Percentiles rank a stretch among this genome's conserved stretches.
phyloP scores from a whole-genome alignment of 2,329 filamentous ascomycete species.

The Penicillium sp. region DNA sequence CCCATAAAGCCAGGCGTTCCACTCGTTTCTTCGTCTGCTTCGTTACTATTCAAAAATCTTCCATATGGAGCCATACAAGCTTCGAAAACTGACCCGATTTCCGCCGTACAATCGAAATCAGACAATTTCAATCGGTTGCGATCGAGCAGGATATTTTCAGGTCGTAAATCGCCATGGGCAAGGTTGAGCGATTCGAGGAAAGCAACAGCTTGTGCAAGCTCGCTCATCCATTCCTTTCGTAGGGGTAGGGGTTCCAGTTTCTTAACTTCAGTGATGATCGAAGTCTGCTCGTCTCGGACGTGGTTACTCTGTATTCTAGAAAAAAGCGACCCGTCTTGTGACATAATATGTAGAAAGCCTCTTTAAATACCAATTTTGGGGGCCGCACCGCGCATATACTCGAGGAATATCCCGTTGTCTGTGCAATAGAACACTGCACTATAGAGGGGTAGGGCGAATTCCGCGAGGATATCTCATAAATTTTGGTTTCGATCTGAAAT shows the following conservation, averaged over 20 bases:
- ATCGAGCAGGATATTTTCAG: conserved; percentile 34
- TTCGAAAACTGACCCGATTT: conserved; percentile 28
- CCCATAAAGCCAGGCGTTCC: conserved; percentile 26
- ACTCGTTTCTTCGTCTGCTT: conserved; percentile 18
- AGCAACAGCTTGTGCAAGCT: conserved; percentile 32
- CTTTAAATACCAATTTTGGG: background rate
- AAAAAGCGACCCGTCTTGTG: conserved; percentile 23
- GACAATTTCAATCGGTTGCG: conserved; percentile 28
- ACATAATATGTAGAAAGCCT: conserved; percentile 13
- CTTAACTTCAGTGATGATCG: conserved; percentile 27
- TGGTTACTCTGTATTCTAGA: conserved; percentile 28
- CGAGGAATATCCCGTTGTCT: conserved; percentile 28
- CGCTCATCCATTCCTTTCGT: conserved; percentile 34
- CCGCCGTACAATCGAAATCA: conserved; percentile 31
- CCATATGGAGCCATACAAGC: conserved; percentile 27
- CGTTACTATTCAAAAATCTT: conserved; percentile 24
- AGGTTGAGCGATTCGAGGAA: conserved; percentile 36
- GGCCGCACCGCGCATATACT: conserved; percentile 30
- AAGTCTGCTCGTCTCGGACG: conserved; percentile 20
- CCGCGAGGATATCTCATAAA: conserved; percentile 24
- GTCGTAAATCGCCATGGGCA: conserved; percentile 33
- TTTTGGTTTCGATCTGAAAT: conserved; percentile 27
- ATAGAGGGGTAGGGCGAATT: conserved; percentile 24
- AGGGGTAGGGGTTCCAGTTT: conserved; percentile 28
- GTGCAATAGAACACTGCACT: conserved; percentile 26